Evolutionary conservation across 2,329 filamentous ascomycete species (phyloP).

Genomic region (Colletotrichum liriopes): DNA sequence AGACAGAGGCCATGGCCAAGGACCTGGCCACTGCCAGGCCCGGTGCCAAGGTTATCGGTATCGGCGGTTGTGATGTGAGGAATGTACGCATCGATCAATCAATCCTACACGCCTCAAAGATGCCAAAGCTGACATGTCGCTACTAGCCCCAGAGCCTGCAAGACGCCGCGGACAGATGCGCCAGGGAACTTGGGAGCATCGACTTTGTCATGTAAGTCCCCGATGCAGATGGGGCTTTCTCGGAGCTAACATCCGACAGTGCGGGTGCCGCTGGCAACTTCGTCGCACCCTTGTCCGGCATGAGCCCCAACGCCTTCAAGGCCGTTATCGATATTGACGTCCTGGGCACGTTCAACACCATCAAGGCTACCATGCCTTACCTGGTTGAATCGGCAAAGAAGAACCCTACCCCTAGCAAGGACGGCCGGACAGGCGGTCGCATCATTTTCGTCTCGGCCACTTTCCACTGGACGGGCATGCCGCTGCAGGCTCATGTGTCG

Average conservation of each 20-base stretch:
- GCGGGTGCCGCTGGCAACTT: constrained; percentile 98
- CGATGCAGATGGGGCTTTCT: neutral
- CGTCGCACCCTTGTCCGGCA: constrained; percentile 84
- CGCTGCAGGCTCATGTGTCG: constrained; percentile 89
- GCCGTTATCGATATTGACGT: constrained; percentile 97
- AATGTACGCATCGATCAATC: constrained; percentile 63
- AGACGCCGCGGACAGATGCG: constrained; percentile 84
- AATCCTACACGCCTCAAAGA: neutral
- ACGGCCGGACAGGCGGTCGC: constrained; percentile 81
- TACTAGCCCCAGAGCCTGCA: constrained; percentile 74
- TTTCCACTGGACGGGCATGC: constrained; percentile 90
- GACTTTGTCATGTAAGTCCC: constrained; percentile 89
- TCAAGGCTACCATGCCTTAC: constrained; percentile 91
- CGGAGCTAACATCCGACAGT: constrained; percentile 59
- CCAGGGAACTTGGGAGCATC: constrained; percentile 86
- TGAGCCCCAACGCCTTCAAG: constrained; percentile 93
- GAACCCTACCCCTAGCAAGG: constrained; percentile 71
- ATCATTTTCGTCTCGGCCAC: constrained; percentile 93
- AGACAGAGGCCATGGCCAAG: constrained; percentile 85
- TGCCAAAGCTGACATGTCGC: constrained; percentile 15
- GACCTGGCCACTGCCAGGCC: constrained; percentile 85
- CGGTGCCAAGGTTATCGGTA: constrained; percentile 88
- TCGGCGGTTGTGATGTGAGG: constrained; percentile 86
- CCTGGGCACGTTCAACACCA: constrained; percentile 92
- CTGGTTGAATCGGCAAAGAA: constrained; percentile 81